Base-by-base conservation (phyloP, 2,329 filamentous ascomycete species). In the Colletotrichum sp. region DNA sequence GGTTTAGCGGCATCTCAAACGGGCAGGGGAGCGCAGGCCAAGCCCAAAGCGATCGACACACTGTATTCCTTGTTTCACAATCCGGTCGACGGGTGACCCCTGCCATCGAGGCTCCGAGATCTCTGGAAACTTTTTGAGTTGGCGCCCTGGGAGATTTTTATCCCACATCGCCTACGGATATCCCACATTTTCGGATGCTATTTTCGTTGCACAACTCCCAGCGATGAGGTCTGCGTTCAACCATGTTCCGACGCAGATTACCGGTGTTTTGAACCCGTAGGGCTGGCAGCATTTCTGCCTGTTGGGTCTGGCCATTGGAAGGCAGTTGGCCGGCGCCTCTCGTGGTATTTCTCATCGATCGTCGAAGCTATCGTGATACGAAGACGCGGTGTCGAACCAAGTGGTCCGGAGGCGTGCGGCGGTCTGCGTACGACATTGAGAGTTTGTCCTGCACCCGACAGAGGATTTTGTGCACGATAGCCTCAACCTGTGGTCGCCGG, bases 201-300 rank as follows among this genome's bases (percentile, higher is more conserved):
- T 71, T 66, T 56, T 43, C 18, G 30, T 32, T 60, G 32, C 38
- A 61, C 7, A 16, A 26, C 52, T 28, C 18, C 12, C 24, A n/a
- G 21, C 30, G 24, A 66, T 36, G 52, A 24, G 15, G n/a, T 32
- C 69, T 58, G 56, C 69, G 61, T 30, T 64, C 32, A 62, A 66
- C 62, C 66, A 70, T 66, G 48, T 32, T 71, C 16, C 52, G 55
- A 64, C 69, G 61, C 72, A 67, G 52, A 75, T 75, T 75, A 72
- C 68, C 69, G 62, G 62, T 64, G 32, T 48, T 56, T 48, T 55
- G 62, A 26, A 15, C 15, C 62, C 21, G 55, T 72, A 72, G 43
- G 62, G 73, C 73, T 75, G 34, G 61, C 67, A 71, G 61, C 34
- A 61, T 16, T 70, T 70, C 68, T 65, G 24, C 68, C 28, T 43